Base-by-base conservation (phyloP, 164 flowering plant species). In the Piper betle region DNA sequence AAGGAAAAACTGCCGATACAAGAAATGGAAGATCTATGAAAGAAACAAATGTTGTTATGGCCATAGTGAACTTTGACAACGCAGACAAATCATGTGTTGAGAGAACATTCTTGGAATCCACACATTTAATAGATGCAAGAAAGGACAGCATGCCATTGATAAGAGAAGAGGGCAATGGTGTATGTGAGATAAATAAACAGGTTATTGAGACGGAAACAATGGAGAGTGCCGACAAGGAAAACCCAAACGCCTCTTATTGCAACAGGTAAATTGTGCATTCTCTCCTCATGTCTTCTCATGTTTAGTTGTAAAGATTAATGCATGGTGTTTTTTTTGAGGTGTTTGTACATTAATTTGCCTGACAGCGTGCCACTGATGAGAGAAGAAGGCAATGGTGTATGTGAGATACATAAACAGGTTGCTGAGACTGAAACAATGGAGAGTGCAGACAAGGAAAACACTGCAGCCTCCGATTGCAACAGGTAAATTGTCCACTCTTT, bases 1-100 rank as follows among this genome's bases (percentile, higher is more conserved):
- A 68, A 84, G 70, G 94, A 87, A 79, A 84, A 84, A 68, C 73
- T n/a, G n/a, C n/a, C n/a, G n/a, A n/a, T n/a, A n/a, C n/a, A n/a
- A n/a, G n/a, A n/a, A n/a, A n/a, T n/a, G n/a, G n/a, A n/a, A n/a
- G n/a, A 13, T 18, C n/a, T 52, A 53, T 7, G 6, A 53, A 53
- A 53, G 55, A 4, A 4, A 1, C 69, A 59, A 65, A 73, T 18
- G 77, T 74, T 66, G 77, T 54, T 74, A 75, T 63, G 67, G 11
- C 38, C 59, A 65, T n/a, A 60, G 63, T 62, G 52, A 53, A 20
- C 9, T 25, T 6, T 53, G 4, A 10, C 8, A 43, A 43, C 2
- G 12, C 12, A 8, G 12, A 10, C 8, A 10, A 8, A 43, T 43
- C 12, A 43, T 8, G 8, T 10, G 12, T 3, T 15, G 4, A 53